Base-by-base conservation (phyloP, 169 alveolate species). In the Cryptosporidium canis region DNA sequence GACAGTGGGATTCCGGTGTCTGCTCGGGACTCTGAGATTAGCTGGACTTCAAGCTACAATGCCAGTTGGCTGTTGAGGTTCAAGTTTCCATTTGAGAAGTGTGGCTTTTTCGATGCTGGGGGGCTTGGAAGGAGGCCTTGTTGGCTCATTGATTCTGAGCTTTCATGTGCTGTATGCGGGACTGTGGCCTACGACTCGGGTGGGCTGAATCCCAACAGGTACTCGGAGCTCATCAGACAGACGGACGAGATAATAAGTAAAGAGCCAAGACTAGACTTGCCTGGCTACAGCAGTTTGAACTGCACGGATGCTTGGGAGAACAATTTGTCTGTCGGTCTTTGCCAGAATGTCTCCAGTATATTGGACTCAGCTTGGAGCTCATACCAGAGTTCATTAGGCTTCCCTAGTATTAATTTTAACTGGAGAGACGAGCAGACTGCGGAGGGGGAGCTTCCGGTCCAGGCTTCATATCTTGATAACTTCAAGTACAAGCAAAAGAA, bases 121-220 rank as follows among this genome's bases (percentile, higher is more conserved):
- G 87, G 87, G 9, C 77, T 77, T 6, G 87, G 87, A 58, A 77
- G 72, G 27, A 77, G 87, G 16, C 87, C 87, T 1, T 77, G 87
- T 43, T 77, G 87, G 87, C 87, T 77, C 27, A 77, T 77, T 18
- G 87, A 77, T 39, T 77, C 87, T 31, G 87, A 77, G 43, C 72
- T 77, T 58, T 77, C 87, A 6, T 77, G 87, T 43, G 87, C 87
- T 37, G 35, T 77, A 11, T 77, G 87, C 61, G 87, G 77, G 3
- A 77, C 87, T 37, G 87, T 77, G 27, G 87, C 87, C 9, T 77
- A 77, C 61, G 87, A 77, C 31, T 77, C 87, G 12, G 87, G 87
- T 6, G 87, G 87, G 3, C 16, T 55, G 44, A 55, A 55, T 21
- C 87, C 87, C 16, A 61, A n/a, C 14, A 77, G 58, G 31, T 77